Percentiles rank a stretch among this genome's conserved stretches.
phyloP scores from a whole-genome alignment of 805 yeast species.

The Kodamaea restingae region DNA sequence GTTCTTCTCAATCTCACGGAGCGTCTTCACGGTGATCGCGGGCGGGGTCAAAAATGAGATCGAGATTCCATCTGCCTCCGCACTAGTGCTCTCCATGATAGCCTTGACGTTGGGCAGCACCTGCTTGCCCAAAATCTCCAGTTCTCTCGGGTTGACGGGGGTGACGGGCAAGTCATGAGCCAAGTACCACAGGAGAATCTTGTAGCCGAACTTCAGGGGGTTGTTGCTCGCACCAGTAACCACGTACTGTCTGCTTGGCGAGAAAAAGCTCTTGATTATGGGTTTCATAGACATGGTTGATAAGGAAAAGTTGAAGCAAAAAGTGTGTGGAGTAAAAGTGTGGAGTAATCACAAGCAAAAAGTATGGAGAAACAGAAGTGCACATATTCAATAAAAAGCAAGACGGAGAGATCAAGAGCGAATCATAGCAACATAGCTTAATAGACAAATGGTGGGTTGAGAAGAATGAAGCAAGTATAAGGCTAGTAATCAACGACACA shows the following conservation, averaged over 20 bases:
- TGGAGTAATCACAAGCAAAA: too few species aligned
- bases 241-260: slow-evolving; percentile 49
- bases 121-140: slow-evolving; percentile 42
- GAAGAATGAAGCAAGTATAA: too few species aligned
- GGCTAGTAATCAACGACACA: too few species aligned
- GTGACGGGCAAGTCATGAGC: slow-evolving; percentile 52
- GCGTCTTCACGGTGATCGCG: slow-evolving; percentile 39
- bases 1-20: slow-evolving; percentile 36
- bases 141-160: slow-evolving; percentile 61
- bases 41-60: slow-evolving; percentile 79
- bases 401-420: too few species aligned
- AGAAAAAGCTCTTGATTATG: slow-evolving; percentile 44
- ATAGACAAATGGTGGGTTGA: too few species aligned
- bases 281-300: slow-evolving; percentile 23
- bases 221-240: slow-evolving; percentile 72
- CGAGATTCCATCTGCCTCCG: slow-evolving; percentile 43
- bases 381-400: too few species aligned
- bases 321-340: neutral
- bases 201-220: slow-evolving; percentile 63
- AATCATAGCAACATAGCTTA: too few species aligned
- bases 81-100: slow-evolving; percentile 21
- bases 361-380: too few species aligned
- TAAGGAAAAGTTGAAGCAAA: neutral
- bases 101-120: slow-evolving; percentile 32
- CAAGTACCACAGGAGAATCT: slow-evolving; percentile 65